Conservation (phyloP, 2,329 filamentous ascomycete genomes). For the Diatrype stigma region DNA sequence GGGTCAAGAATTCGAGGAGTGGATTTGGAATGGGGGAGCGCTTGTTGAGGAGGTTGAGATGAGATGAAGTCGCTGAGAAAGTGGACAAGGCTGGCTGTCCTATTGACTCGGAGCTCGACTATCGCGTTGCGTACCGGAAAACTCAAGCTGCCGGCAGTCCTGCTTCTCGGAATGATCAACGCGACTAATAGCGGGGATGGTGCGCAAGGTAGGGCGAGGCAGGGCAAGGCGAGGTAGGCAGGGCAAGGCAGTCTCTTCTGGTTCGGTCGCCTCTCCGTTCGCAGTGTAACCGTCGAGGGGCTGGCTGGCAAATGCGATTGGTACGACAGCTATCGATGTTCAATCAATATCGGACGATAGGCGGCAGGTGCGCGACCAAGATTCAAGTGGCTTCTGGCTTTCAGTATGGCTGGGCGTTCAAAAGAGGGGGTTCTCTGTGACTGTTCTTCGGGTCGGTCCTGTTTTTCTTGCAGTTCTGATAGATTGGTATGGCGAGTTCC, state of each 20-base stretch:
- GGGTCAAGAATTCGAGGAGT: not conserved
- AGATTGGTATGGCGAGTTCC: constrained; percentile 20
- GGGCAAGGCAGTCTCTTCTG: not conserved
- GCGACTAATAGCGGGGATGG: not conserved
- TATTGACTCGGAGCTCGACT: not conserved
- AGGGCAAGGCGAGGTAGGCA: not conserved
- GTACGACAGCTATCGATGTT: not conserved
- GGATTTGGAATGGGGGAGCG: not conserved
- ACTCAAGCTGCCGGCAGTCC: not conserved
- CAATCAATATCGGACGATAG: not conserved
- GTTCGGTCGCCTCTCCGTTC: not conserved
- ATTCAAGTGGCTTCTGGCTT: not conserved
- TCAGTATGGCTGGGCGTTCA: not conserved
- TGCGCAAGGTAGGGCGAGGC: not conserved
- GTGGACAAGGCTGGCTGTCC: not conserved
- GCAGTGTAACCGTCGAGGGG: not conserved
- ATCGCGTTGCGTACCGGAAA: too few species aligned
- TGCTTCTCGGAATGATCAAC: not conserved
- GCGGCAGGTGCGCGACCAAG: not conserved
- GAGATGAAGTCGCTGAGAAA: not conserved
- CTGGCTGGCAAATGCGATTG: not conserved
- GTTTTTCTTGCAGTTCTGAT: constrained; percentile 2
- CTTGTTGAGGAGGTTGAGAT: not conserved
- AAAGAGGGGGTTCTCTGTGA: not conserved
- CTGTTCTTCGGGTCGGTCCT: not conserved